Evolutionary conservation across 306 rosid genomes (phyloP), one percentile per base, ranked within the genome.

Genomic region (Castanopsis chinensis): DNA sequence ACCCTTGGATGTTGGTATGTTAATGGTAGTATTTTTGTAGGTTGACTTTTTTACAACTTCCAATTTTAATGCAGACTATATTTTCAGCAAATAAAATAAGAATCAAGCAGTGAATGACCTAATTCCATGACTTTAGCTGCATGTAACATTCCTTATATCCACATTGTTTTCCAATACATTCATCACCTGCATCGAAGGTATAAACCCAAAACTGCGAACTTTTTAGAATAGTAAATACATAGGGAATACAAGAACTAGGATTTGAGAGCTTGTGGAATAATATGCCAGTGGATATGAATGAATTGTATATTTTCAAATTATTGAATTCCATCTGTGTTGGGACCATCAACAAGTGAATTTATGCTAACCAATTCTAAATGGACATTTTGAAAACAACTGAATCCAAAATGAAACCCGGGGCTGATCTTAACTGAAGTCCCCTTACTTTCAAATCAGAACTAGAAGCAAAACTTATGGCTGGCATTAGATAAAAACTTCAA

Each of bases 91-190:
- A 57, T 9, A 57, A 57, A 8, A 19, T 57, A 0, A 57, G 63
- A 19, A 20, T 57, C 3, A 35, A 25, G 14, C 3, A 69, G 4
- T 30, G 1, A 28, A 41, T 20, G 5, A 86, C 89, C 91, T 79
- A 49, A 89, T 85, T 58, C 91, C 89, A 75, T 87, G 91, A 81
- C 93, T 75, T 73, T 90, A 88, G 45, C 91, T 89, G 20, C 90
- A 89, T 14, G 85, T 79, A 54, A 74, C 65, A 0, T 41, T 41
- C 45, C 45, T 41, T 41, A 41, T 41, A 8, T 41, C 45, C 45
- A 41, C 0, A 41, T 8, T 8, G 12, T 2, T 0, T 41, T 41
- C 45, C 3, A 52, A 4, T 2, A 41, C 30, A 28, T 1, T 28
- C 30, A 28, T 28, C 30, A 28, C 30, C 30, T 28, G 30, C 30